phyloP scores from a whole-genome alignment of 2,329 filamentous ascomycete species.

The Botrytis squamosa region DNA sequence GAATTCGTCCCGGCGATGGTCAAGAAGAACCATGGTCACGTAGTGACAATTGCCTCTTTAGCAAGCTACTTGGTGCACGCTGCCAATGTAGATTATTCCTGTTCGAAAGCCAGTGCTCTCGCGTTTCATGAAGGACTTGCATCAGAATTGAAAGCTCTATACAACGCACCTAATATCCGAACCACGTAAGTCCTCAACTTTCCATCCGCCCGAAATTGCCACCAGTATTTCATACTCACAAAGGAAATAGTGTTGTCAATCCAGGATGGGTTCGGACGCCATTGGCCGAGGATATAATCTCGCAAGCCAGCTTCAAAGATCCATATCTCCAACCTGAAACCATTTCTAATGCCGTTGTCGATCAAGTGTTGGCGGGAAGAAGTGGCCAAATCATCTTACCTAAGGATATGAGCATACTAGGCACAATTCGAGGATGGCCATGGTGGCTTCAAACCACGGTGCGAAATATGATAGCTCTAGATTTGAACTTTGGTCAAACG shows the following conservation, averaged over 20 bases:
- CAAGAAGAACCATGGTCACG: constrained; percentile 63
- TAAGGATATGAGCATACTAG: constrained; percentile 24
- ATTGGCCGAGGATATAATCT: constrained; percentile 54
- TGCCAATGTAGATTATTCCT: constrained; percentile 59
- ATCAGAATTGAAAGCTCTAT: constrained; percentile 55
- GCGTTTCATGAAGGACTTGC: constrained; percentile 66
- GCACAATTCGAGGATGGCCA: constrained; percentile 34
- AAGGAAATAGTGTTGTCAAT: constrained; percentile 53
- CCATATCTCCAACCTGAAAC: constrained; percentile 57
- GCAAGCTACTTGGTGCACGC: constrained; percentile 30
- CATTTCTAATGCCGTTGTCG: constrained; percentile 60
- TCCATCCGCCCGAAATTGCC: background rate
- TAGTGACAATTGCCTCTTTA: constrained; percentile 64
- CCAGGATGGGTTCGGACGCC: constrained; percentile 60
- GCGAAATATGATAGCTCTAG: constrained; percentile 28
- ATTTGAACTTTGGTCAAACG: constrained; percentile 8
- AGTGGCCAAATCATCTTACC: constrained; percentile 56
- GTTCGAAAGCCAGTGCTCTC: constrained; percentile 64
- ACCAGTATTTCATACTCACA: constrained; percentile 9
- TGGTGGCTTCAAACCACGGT: constrained; percentile 31
- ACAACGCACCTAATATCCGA: constrained; percentile 62
- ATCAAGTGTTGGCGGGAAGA: constrained; percentile 55
- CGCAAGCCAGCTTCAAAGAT: constrained; percentile 49
- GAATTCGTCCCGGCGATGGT: constrained; percentile 69
- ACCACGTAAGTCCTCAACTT: constrained; percentile 34